Evolutionary conservation across 2,329 filamentous ascomycete species (phyloP).

Genomic region (Ceratocystis lukuohia): DNA sequence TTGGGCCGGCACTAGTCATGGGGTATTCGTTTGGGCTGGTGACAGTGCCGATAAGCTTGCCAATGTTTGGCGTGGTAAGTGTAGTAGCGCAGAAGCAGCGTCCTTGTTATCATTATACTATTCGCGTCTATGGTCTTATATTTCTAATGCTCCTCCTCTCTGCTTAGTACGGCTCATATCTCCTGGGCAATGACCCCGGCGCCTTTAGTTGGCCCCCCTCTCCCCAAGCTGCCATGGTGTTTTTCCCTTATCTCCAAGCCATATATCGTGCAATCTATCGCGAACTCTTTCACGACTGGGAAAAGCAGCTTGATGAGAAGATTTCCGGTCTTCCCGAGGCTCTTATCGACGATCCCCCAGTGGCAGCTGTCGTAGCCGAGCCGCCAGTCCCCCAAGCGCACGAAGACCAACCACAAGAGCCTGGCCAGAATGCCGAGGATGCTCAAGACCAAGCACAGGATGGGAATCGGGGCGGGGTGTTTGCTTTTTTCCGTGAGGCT

Average conservation of each 20-base stretch:
- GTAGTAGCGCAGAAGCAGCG: too few relatives aligned
- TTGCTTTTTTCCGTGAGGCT: slow-evolving; percentile 5
- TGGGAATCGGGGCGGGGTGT: slow-evolving; percentile 22
- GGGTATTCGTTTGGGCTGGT: slow-evolving; percentile 33
- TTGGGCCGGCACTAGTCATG: slow-evolving; percentile 35
- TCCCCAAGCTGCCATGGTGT: slow-evolving; percentile 36
- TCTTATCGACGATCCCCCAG: slow-evolving; percentile 22
- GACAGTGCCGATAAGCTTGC: slow-evolving; percentile 31
- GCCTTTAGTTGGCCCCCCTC: slow-evolving; percentile 41
- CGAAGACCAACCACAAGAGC: not conserved
- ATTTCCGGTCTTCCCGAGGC: slow-evolving; percentile 29
- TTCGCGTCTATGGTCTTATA: not conserved
- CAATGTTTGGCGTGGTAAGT: slow-evolving; percentile 20
- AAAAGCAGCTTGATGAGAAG: slow-evolving; percentile 36
- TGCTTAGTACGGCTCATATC: slow-evolving; percentile 35
- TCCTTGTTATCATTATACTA: not conserved
- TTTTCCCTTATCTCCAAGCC: slow-evolving; percentile 35
- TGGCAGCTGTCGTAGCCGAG: not conserved
- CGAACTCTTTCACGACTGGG: slow-evolving; percentile 34
- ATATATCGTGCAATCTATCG: slow-evolving; percentile 36
- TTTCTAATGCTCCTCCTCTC: slow-evolving; percentile 28
- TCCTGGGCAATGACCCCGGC: slow-evolving; percentile 33
- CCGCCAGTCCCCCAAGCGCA: not conserved
- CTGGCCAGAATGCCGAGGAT: not conserved
- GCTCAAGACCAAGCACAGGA: slow-evolving; percentile 21